These are phyloP conservation scores for Podaxis sp. DNA, from an alignment of 768 basidiomycete genomes.

Conservation along the genomic window DNA sequence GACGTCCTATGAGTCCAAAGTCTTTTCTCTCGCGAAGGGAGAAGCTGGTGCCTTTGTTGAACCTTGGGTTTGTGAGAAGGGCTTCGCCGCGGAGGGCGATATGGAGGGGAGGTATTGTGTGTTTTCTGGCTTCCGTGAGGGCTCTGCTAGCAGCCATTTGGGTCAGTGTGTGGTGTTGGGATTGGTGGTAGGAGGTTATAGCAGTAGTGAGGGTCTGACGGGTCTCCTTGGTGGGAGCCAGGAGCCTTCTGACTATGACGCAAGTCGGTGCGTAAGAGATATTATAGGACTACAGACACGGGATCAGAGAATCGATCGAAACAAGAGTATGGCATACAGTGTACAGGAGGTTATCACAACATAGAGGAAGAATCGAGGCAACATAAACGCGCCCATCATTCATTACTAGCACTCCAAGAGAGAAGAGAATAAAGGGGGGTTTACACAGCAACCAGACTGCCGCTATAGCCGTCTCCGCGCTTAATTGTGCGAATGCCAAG, in stretches of 20 bases:
- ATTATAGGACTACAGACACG: neutral
- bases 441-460: conserved; percentile 21
- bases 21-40: conserved; percentile 58
- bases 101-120: conserved; percentile 23
- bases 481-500: conserved; percentile 56
- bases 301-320: neutral
- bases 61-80: conserved; percentile 60
- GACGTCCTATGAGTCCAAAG: conserved; percentile 56
- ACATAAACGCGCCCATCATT: neutral
- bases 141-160: conserved; percentile 2
- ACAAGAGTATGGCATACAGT: neutral
- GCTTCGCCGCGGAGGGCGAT: conserved; percentile 59
- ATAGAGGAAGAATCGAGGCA: neutral
- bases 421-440: neutral
- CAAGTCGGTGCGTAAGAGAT: neutral
- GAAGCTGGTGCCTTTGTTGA: conserved; percentile 83
- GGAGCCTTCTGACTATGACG: neutral
- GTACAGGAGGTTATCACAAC: neutral
- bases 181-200: neutral
- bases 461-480: conserved; percentile 64
- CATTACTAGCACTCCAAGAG: neutral
- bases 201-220: neutral
- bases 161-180: neutral
- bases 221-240: neutral
- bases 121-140: conserved; percentile 2